Percentiles rank a stretch among this genome's conserved stretches.
phyloP scores from a whole-genome alignment of 2,329 filamentous ascomycete species.

The Claviceps monticola region DNA sequence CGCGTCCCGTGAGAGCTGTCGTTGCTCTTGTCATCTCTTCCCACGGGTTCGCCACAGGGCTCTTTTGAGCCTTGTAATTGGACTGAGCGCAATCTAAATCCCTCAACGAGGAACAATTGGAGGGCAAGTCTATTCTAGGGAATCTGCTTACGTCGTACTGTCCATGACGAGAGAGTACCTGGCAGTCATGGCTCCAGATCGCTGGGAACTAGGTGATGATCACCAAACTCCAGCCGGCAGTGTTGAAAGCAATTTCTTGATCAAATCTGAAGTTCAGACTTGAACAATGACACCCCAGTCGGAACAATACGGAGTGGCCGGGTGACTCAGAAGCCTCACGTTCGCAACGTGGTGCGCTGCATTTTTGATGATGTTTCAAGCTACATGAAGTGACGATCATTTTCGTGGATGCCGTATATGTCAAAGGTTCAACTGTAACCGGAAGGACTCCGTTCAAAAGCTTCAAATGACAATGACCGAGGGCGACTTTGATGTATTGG shows the following conservation, averaged over 20 bases:
- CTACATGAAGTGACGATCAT: slow-evolving; percentile 49
- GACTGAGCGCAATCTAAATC: too few relatives aligned
- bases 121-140: neutral
- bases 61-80: too few relatives aligned
- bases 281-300: slow-evolving; percentile 52
- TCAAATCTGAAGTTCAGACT: slow-evolving; percentile 54
- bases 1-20: neutral
- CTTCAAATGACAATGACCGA: slow-evolving; percentile 51
- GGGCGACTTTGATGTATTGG: slow-evolving; percentile 62
- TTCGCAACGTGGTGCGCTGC: slow-evolving; percentile 56
- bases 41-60: neutral
- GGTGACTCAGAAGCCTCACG: slow-evolving; percentile 48
- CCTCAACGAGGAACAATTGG: too few relatives aligned
- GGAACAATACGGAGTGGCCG: slow-evolving; percentile 36
- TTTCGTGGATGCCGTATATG: slow-evolving; percentile 30
- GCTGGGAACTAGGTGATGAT: slow-evolving; percentile 24
- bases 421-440: slow-evolving; percentile 36
- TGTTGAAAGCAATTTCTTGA: slow-evolving; percentile 42
- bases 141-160: neutral
- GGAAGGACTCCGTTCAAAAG: slow-evolving; percentile 44
- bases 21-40: slow-evolving; percentile 1
- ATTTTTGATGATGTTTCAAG: slow-evolving; percentile 66
- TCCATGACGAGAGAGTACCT: slow-evolving; percentile 10
- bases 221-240: slow-evolving; percentile 35
- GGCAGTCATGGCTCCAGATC: slow-evolving; percentile 9